phyloP scores from a whole-genome alignment of 352 stramenopile genomes.

The Globisporangium polare region DNA sequence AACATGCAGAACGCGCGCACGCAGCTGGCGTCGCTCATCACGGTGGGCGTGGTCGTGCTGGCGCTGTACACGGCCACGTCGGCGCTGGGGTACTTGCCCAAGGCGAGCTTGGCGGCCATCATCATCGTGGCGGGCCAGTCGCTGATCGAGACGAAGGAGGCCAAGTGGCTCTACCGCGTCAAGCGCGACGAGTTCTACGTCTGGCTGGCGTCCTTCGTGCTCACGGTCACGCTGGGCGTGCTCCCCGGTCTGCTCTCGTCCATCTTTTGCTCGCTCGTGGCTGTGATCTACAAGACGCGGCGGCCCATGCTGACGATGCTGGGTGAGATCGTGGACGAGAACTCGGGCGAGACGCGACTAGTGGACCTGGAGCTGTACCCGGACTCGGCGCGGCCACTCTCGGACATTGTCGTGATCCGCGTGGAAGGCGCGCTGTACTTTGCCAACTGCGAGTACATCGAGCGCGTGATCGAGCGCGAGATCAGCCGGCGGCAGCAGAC shows the following conservation, averaged over 20 bases:
- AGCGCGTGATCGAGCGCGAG: conserved; percentile 44
- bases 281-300: conserved; percentile 57
- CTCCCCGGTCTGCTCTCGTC: conserved; percentile 42
- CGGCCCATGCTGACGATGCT: conserved; percentile 45
- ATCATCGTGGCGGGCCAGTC: conserved; percentile 89
- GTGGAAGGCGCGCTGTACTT: conserved; percentile 60
- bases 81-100: conserved; percentile 81
- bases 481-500: conserved; percentile 38
- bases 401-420: conserved; percentile 43
- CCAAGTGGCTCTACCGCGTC: conserved; percentile 73
- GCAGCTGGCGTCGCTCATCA: conserved; percentile 81
- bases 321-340: conserved; percentile 28
- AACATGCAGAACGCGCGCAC: conserved; percentile 87
- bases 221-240: conserved; percentile 48
- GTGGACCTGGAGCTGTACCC: conserved; percentile 45
- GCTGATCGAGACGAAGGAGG: conserved; percentile 84
- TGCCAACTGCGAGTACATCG: conserved; percentile 60
- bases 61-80: conserved; percentile 81
- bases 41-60: conserved; percentile 76
- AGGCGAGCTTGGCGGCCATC: conserved; percentile 79
- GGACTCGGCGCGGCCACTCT: conserved; percentile 33
- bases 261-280: conserved; percentile 53
- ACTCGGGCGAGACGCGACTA: conserved; percentile 31
- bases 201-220: conserved; percentile 49
- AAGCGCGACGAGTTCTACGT: conserved; percentile 65